Conservation (phyloP, 139 green algal genomes). For the Gonium pectorale region DNA sequence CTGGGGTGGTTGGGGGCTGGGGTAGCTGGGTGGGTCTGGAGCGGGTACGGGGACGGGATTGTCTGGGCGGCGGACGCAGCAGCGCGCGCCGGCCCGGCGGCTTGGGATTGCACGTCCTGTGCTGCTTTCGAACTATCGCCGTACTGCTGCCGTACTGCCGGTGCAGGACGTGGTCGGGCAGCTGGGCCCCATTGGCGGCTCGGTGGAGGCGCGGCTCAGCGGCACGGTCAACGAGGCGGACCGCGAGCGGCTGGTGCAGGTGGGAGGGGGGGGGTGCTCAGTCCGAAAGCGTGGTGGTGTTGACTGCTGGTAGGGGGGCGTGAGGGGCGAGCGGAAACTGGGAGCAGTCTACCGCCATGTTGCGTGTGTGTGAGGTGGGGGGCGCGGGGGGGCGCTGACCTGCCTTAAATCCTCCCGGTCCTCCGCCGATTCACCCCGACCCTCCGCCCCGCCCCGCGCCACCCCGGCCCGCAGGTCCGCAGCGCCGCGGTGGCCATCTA, state of each 20-base stretch:
- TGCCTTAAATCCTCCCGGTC: too few species aligned
- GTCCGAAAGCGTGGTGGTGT: too few species aligned
- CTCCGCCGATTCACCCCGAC: not conserved
- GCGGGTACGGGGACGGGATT: constrained; percentile 16
- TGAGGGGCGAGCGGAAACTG: too few species aligned
- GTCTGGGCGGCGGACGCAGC: not conserved
- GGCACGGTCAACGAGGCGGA: constrained; percentile 23
- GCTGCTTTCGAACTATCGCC: not conserved
- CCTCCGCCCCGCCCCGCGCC: not conserved
- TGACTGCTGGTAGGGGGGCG: too few species aligned
- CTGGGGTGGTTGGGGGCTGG: constrained; percentile 6
- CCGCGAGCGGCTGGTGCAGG: constrained; percentile 2
- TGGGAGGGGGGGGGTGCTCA: not conserved
- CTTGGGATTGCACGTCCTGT: too few species aligned
- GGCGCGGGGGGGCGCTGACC: not conserved
- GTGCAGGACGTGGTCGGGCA: constrained; percentile 52
- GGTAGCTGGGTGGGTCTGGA: constrained; percentile 12
- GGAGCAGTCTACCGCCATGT: too few species aligned
- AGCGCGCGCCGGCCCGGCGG: too few species aligned
- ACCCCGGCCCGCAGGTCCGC: not conserved
- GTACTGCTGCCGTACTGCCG: not conserved
- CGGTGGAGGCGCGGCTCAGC: constrained; percentile 30
- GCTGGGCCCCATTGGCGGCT: constrained; percentile 52
- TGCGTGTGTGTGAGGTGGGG: not conserved
- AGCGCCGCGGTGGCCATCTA: constrained; percentile 18